Evolutionary conservation across 2,329 filamentous ascomycete species (phyloP), one percentile per base, ranked within the genome.

Genomic region (Calonectria fujianensis): DNA sequence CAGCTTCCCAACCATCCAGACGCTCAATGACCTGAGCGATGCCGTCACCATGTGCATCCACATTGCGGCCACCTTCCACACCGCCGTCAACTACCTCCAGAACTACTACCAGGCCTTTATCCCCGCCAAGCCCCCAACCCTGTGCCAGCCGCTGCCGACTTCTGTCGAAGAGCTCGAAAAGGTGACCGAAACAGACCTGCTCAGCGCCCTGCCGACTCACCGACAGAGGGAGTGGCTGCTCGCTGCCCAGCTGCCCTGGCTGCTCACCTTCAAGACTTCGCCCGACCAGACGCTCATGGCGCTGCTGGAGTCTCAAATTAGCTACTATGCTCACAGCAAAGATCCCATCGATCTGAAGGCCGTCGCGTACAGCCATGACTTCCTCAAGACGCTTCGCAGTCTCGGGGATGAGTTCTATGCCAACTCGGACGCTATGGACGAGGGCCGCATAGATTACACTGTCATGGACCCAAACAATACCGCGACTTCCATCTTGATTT

Each of bases 11-110:
- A 80, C 76, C 2, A 85, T 89, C 75, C 80, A 79, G 35, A 87
- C 86, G 0, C 65, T 88, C 14, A 84, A 86, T 14, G 79, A 84
- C 24, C 82, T 90, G 0, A 80, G 84, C 51, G 86, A 90, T 76
- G 87, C 85, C 5, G 80, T 89, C 39, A 89, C 87, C 29, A 89
- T 90, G 88, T 88, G 87, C 80, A 89, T 90, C 73, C 88, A 90
- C 80, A 87, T 89, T 59, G 88, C 88, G 7, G 83, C 87, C 2
- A 87, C 89, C 0, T 87, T 87, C 75, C 88, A 90, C 80, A 89
- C 84, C 3, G 85, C 88, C 9, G 85, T 90, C 75, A 90, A 90
- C 80, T 90, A 90, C 76, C 83, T 89, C 0, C 88, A 90, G 75
- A 85, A 87, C 75, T 90, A 87, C 80, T 90, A 90, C 81, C 85